Evolutionary conservation across 805 yeast genomes (phyloP), one percentile per base, ranked within the genome.

Genomic region (Lipomyces sp.): DNA sequence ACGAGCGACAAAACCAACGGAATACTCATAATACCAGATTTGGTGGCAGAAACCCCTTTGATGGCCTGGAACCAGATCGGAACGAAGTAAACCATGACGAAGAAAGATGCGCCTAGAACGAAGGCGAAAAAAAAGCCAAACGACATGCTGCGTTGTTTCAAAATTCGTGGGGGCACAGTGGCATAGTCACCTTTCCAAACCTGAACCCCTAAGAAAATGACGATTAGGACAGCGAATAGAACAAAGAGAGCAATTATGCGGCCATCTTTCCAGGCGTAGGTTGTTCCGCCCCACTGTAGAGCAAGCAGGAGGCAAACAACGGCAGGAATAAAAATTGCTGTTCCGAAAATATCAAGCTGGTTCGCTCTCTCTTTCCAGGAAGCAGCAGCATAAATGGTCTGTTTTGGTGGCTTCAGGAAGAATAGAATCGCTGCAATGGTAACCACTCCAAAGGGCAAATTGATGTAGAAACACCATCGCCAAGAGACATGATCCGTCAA

Each of bases 301-400:
- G 66, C 66, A 7, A 63, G 39, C 3, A 86, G 77, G 13, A 87
- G 73, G 2, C 86, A 74, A 0, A 85, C 82, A 32, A 82, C 77
- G 0, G 83, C 82, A 1, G 84, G 78, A 3, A 86, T 77, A 53
- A 84, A 76, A 10, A 84, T 75, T 42, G 82, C 69, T 50, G 84
- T 79, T 0, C 90, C 90, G 5, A 77, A 69, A 69, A 81, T 83
- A 74, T 87, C 90, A 53, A 85, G 81, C 45, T 79, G 81, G 71
- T 75, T 75, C 70, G 83, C 75, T 68, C 82, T 81, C 50, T 77
- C 79, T 72, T 74, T 72, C 57, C 77, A 67, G 60, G 80, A 72
- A 62, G 80, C 75, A 10, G 83, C 83, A 11, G 85, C 78, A 29
- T 73, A 71, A n/a, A 70, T 57, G 15, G 32, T 13, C 29, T 32